Evolutionary conservation across 2,329 filamentous ascomycete species (phyloP).

Genomic region (Cladosporium sp.): DNA sequence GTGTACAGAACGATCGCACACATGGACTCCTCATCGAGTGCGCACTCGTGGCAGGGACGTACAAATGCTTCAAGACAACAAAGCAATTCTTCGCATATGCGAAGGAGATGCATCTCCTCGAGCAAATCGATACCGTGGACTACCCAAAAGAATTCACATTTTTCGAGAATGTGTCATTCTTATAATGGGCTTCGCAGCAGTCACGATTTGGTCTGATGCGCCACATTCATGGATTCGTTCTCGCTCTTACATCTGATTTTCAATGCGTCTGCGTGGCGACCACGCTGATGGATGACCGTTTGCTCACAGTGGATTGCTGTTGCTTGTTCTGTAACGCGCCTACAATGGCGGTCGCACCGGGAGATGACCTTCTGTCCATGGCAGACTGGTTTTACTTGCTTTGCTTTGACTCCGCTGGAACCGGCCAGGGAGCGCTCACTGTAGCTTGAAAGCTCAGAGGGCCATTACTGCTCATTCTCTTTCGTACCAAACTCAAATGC

Average conservation of each 20-base stretch:
- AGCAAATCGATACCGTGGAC: neutral
- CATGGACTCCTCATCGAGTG: neutral
- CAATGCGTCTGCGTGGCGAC: neutral
- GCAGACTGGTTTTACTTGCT: neutral
- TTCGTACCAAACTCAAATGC: constrained; percentile 39
- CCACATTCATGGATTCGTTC: neutral
- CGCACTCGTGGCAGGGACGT: neutral
- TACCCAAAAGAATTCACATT: neutral
- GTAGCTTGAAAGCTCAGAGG: neutral
- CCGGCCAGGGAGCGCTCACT: neutral
- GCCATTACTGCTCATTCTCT: neutral
- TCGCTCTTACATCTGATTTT: neutral
- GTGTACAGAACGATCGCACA: neutral
- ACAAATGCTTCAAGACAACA: neutral
- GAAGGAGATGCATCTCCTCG: neutral
- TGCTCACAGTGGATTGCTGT: neutral
- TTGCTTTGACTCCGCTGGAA: neutral
- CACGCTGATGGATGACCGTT: neutral
- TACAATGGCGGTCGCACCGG: neutral
- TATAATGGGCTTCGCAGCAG: neutral
- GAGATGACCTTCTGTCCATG: neutral
- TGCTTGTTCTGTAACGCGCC: neutral
- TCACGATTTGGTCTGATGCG: neutral
- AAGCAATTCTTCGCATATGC: neutral
- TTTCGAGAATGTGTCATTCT: no score